Conservation (phyloP, 1,139 yeast species). For the Hemisphaericaspora xylanilytica region DNA sequence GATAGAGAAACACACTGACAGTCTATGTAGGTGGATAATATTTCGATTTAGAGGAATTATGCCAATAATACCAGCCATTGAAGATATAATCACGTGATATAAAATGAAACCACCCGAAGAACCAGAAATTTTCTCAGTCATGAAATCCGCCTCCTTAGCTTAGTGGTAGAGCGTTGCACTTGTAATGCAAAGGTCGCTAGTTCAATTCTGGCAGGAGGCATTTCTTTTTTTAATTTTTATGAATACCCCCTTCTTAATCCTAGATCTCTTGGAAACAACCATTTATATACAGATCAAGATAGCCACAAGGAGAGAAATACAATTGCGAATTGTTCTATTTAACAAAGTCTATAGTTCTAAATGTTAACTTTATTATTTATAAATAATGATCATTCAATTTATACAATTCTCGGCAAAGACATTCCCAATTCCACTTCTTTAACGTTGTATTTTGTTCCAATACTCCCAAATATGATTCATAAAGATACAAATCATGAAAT, state of each 20-base stretch:
- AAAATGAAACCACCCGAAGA: too few relatives aligned
- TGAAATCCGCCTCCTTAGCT: slow-evolving; percentile 66
- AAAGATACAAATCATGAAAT: slow-evolving; percentile 79
- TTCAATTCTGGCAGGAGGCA: slow-evolving; percentile 93
- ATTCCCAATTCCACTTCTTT: slow-evolving; percentile 31
- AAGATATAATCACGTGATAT: too few relatives aligned
- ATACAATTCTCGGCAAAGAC: slow-evolving; percentile 33
- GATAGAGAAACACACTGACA: too few relatives aligned
- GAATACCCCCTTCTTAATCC: too few relatives aligned
- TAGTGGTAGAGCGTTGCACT: slow-evolving; percentile 97
- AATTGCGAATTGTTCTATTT: too few relatives aligned
- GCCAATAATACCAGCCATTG: too few relatives aligned
- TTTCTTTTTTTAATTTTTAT: too few relatives aligned
- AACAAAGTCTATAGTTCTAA: slow-evolving; percentile 1
- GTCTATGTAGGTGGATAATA: not conserved
- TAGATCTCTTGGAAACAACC: too few relatives aligned
- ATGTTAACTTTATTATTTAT: slow-evolving; percentile 1
- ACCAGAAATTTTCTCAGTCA: too few relatives aligned
- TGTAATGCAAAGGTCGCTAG: slow-evolving; percentile 95
- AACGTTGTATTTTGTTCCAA: slow-evolving; percentile 11
- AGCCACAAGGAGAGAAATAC: too few relatives aligned
- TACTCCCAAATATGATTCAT: slow-evolving; percentile 57
- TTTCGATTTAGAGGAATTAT: not conserved
- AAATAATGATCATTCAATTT: slow-evolving; percentile 36
- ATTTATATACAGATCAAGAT: too few relatives aligned